phyloP scores from a whole-genome alignment of 139 green algal genomes.

The Chlamydomonas asymmetrica region DNA sequence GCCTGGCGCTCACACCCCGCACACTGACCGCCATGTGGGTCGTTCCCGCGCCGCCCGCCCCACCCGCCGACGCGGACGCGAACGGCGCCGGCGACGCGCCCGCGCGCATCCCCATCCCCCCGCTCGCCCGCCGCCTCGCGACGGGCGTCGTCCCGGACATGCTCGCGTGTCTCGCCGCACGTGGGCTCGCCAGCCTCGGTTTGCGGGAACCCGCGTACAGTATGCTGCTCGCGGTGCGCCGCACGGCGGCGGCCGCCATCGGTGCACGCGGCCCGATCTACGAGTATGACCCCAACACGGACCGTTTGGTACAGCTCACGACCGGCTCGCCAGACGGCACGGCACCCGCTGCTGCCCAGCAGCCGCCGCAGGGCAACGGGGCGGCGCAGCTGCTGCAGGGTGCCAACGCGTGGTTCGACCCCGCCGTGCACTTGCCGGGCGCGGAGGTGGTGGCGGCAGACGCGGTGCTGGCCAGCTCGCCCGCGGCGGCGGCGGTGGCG shows the following conservation, averaged over 20 bases:
- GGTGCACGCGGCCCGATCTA: not conserved
- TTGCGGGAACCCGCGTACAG: not conserved
- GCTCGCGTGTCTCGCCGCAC: not conserved
- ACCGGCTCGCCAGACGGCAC: not conserved
- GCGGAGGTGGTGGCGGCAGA: not conserved
- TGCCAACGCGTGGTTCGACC: not conserved
- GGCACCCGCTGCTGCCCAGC: not conserved
- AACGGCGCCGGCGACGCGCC: not conserved
- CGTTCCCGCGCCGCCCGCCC: not conserved
- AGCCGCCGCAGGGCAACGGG: not conserved
- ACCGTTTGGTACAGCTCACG: not conserved
- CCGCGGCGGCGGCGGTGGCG: not conserved
- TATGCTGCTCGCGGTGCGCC: not conserved
- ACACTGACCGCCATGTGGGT: too few relatives aligned
- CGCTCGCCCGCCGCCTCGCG: not conserved
- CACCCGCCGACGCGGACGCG: not conserved
- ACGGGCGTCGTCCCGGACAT: not conserved
- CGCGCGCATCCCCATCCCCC: not conserved
- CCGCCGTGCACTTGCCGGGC: not conserved
- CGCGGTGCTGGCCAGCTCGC: not conserved
- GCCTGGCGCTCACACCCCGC: too few relatives aligned
- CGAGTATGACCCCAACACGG: not conserved
- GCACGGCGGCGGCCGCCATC: not conserved
- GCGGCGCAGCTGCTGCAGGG: not conserved
- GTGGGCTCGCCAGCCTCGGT: slow-evolving; percentile 1